Evolutionary conservation across 371 early-diverging fungal species (phyloP), one percentile per base, ranked within the genome.

Genomic region (Mortierella sp.): DNA sequence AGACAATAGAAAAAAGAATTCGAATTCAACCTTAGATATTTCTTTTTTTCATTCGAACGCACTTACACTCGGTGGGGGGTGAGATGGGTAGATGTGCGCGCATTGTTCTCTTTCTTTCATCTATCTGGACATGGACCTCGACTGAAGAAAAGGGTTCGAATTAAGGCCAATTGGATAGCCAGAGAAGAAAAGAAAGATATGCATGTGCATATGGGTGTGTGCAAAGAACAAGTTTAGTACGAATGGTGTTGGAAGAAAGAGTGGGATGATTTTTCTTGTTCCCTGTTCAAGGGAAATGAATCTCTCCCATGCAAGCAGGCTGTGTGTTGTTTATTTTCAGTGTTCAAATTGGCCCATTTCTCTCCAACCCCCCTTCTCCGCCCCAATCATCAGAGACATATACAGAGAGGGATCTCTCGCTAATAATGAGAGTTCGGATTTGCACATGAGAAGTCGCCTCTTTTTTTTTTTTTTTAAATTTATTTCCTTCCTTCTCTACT

Each of bases 221-320:
- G 26, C 57, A 24, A 24, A 21, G 54, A 38, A 38, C 42, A 1
- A 38, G 54, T 54, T 57, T 16, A 28, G 14, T 31, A n/a, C 31
- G 10, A 31, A 31, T 26, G 31, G 60, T 31, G 60, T 34, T 16
- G 6, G 24, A 65, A 19, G 24, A 38, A 38, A 38, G 24, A 65
- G 65, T 65, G 65, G 65, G 65, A 65, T 65, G 65, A 65, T 65
- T 31, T 38, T 26, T 57, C n/a, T n/a, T n/a, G n/a, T n/a, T n/a
- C n/a, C n/a, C n/a, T n/a, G n/a, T 57, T 31, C 24, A 21, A 54
- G 34, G 65, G 65, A 65, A 19, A 31, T 65, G 65, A 65, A 38
- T 21, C 3, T 26, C 21, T 7, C 26, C 26, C 24, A 11, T 0
- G 57, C n/a, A 24, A 28, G 28, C 63, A 63, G 34, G 34, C 31